Evolutionary conservation across 495 filamentous ascomycete genomes (phyloP).

Genomic region (Pyronema domesticum): DNA sequence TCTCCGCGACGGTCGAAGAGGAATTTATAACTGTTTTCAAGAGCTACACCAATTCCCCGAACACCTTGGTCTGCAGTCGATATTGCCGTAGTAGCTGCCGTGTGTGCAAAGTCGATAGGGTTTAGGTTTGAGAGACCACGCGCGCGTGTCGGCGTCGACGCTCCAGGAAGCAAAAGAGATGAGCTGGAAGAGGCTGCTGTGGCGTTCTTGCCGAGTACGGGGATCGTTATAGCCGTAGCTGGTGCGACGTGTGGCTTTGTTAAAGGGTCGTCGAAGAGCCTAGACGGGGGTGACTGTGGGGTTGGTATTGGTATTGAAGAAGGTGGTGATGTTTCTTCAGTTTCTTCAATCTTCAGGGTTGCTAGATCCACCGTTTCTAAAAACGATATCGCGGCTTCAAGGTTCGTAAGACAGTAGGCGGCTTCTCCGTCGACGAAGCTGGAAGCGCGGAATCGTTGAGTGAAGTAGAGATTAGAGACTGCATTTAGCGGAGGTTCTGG

Average conservation of each 20-base stretch:
- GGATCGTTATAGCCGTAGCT: conserved; percentile 6
- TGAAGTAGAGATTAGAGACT: conserved; percentile 84
- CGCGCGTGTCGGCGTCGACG: conserved; percentile 21
- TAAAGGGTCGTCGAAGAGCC: conserved; percentile 16
- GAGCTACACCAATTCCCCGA: conserved; percentile 70
- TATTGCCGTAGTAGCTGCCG: conserved; percentile 56
- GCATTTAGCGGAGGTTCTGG: conserved; percentile 63
- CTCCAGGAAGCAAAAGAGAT: conserved; percentile 5
- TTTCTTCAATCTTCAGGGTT: conserved; percentile 70
- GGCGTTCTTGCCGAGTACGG: neutral
- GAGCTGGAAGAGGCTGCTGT: conserved; percentile 6
- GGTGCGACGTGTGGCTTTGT: conserved; percentile 14
- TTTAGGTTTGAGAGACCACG: conserved; percentile 29
- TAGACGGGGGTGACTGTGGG: conserved; percentile 12
- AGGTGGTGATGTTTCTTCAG: conserved; percentile 25
- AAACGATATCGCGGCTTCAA: conserved; percentile 88
- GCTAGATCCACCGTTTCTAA: conserved; percentile 95
- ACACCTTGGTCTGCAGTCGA: conserved; percentile 75
- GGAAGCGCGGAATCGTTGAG: conserved; percentile 78
- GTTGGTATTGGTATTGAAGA: conserved; percentile 1
- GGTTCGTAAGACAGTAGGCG: conserved; percentile 88
- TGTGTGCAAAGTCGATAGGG: conserved; percentile 30
- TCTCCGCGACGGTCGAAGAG: conserved; percentile 56
- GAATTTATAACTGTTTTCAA: conserved; percentile 87
- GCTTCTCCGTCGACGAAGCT: conserved; percentile 79